A percentile compares a stretch with the other conserved stretches of the same genome.
These are phyloP conservation scores for Penicillium italicum DNA, from an alignment of 2,329 filamentous ascomycete species.

Conservation along the genomic window DNA sequence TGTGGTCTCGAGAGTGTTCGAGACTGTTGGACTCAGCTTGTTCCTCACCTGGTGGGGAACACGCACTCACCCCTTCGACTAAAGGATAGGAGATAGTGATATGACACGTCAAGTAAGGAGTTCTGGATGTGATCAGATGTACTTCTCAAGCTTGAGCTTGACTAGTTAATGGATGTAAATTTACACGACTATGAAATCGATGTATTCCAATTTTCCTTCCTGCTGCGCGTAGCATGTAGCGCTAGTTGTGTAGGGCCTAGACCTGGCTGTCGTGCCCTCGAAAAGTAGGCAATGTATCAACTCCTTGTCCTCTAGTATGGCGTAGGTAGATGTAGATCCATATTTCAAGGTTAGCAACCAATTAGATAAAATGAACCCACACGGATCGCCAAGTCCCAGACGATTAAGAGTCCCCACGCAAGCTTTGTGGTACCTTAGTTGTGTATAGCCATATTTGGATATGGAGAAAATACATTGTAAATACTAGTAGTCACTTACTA, in stretches of 20 bases:
- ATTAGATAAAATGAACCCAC: constrained; percentile 4
- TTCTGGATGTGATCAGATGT: constrained; percentile 4
- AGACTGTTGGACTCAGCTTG: constrained; percentile 86
- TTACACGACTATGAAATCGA: constrained; percentile 4
- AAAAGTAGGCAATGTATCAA: neutral
- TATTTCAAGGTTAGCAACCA: neutral
- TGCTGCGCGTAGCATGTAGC: no score
- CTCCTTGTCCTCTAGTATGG: neutral
- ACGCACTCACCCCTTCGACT: constrained; percentile 86
- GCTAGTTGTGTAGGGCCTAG: no score
- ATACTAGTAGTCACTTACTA: neutral
- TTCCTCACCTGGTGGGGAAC: constrained; percentile 99
- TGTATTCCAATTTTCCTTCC: neutral
- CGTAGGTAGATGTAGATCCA: neutral
- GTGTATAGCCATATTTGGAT: neutral
- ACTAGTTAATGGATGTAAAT: constrained; percentile 7
- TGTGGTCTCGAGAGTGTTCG: constrained; percentile 77
- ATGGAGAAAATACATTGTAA: no score
- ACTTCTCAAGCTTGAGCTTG: neutral
- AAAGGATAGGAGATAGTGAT: constrained; percentile 35
- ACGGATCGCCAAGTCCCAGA: neutral
- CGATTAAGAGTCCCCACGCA: neutral
- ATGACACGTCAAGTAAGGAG: constrained; percentile 3
- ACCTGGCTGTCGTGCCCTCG: neutral
- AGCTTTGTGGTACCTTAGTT: neutral